Conservation (phyloP, 441 rosid genomes). For the Pelargonium fulgidum region DNA sequence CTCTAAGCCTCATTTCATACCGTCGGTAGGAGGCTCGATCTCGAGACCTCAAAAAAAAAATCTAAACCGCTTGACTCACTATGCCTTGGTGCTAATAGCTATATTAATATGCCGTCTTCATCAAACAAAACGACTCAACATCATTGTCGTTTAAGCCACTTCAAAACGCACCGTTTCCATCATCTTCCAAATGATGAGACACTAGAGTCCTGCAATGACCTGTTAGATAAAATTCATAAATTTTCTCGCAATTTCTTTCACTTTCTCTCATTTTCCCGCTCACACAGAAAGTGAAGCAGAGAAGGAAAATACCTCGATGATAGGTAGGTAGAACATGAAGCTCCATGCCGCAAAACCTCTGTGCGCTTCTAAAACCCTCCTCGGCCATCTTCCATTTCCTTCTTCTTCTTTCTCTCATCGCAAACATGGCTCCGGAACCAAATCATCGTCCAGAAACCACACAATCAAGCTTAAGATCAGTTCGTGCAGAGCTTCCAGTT, state of each 20-base stretch:
- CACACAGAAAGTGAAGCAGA: conserved; percentile 3
- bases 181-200: neutral
- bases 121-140: too few relatives aligned
- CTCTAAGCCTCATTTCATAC: too few relatives aligned
- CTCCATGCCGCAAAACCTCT: neutral
- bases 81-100: too few relatives aligned
- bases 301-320: neutral
- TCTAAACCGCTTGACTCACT: too few relatives aligned
- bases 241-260: conserved; percentile 5
- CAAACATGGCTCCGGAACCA: neutral
- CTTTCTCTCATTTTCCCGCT: conserved; percentile 8
- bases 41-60: too few relatives aligned
- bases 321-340: neutral
- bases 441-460: neutral
- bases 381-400: neutral
- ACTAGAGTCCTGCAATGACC: neutral
- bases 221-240: neutral
- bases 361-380: neutral
- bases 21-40: too few relatives aligned
- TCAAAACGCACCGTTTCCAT: neutral
- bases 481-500: neutral
- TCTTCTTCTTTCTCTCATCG: neutral
- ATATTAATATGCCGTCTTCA: too few relatives aligned
- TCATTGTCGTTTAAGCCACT: neutral
- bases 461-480: neutral